Evolutionary conservation across 306 rosid genomes (phyloP).

Genomic region (Pterocarpus santalinus): DNA sequence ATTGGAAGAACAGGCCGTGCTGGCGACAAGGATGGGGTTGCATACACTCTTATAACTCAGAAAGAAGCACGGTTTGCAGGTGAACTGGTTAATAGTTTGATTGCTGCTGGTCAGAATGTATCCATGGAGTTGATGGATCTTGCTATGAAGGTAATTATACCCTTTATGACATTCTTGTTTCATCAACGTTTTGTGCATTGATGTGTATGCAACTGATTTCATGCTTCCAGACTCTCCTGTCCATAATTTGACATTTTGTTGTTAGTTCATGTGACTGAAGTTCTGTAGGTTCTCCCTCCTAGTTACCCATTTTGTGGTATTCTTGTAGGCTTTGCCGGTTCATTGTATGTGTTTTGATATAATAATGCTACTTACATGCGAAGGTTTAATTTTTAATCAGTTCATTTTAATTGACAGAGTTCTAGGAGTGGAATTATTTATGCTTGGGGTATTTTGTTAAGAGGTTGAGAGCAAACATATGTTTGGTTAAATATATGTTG

Average conservation of each 20-base stretch:
- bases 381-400: constrained; percentile 14
- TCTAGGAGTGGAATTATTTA: neutral
- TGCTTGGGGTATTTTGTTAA: neutral
- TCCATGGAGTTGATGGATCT: constrained; percentile 93
- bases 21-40: constrained; percentile 98
- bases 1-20: constrained; percentile 99
- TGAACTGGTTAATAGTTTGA: constrained; percentile 89
- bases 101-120: constrained; percentile 97
- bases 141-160: constrained; percentile 86
- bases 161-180: constrained; percentile 34
- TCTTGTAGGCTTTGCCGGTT: neutral
- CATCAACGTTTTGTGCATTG: neutral
- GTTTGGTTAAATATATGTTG: neutral
- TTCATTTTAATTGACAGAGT: constrained; percentile 35
- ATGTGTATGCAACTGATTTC: constrained; percentile 8
- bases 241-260: neutral
- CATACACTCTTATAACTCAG: constrained; percentile 88
- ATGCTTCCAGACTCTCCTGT: neutral
- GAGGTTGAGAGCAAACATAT: constrained; percentile 13
- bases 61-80: constrained; percentile 99
- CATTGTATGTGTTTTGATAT: neutral
- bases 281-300: constrained; percentile 5
- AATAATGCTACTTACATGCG: constrained; percentile 5
- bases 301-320: neutral
- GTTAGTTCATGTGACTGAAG: constrained; percentile 4